Base-by-base conservation (phyloP, 208 protist species). In the Phytomonas serpens region DNA sequence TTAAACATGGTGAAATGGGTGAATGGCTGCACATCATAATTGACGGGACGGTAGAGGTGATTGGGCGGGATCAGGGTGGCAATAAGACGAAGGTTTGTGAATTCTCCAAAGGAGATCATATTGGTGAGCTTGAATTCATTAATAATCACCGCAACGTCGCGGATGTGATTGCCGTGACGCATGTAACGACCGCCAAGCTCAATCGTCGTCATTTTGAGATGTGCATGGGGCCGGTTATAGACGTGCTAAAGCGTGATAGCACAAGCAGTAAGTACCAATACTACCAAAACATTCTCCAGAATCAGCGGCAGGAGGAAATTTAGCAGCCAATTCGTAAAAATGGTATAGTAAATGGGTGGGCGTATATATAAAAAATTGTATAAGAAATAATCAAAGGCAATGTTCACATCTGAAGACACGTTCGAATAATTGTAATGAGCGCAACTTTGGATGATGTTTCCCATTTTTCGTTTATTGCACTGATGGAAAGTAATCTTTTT, bases 21-120 rank as follows among this genome's bases (percentile, higher is more conserved):
- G 88, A 97, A 78, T 97, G 92, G 89, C 84, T 97, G 40, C 94
- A 93, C 80, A 93, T 97, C 72, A 92, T 97, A 51, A 84, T 95
- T 67, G 85, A 94, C 52, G 92, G 92, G 72, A 80, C 68, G 0
- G 89, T 94, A 31, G 86, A 97, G 80, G 89, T 94, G 31, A 88
- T 97, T 75, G 92, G 92, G 11, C 87, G 92, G 34, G 85, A 94
- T 68, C 79, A 76, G 33, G 61, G 82, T 16, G 89, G 88, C 31
- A 80, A 87, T 14, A 65, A 80, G 38, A 93, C 69, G 38, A 82
- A 87, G 61, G 92, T 97, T 51, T 97, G 92, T 75, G 85, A 93
- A 69, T 97, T 97, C 75, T 71, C 73, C 69, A 71, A 74, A 47
- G 92, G 92, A 33, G 92, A 94, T 78, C 82, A 95, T 77, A 78